Conservation (phyloP, 1,284 basidiomycete species). For the Cryptococcus floricola region DNA sequence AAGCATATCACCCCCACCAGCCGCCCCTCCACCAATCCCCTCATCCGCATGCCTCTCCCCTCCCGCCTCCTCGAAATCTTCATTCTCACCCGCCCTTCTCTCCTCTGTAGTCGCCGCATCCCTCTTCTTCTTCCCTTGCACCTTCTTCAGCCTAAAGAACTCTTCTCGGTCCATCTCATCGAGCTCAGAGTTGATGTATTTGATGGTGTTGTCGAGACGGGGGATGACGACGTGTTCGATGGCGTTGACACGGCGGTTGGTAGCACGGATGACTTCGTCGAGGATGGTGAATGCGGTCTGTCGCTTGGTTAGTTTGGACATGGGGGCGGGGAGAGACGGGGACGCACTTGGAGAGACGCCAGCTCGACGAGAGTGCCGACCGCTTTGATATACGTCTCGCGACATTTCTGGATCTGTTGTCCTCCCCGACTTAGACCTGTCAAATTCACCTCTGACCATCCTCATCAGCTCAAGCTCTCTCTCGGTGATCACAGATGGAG, state of each 20-base stretch:
- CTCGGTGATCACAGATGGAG: neutral
- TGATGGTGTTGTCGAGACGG: slow-evolving; percentile 92
- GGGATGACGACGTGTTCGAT: slow-evolving; percentile 99
- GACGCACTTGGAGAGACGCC: slow-evolving; percentile 67
- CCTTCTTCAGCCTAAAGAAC: slow-evolving; percentile 94
- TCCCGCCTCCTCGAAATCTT: slow-evolving; percentile 34
- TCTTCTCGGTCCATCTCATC: slow-evolving; percentile 98
- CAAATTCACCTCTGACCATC: slow-evolving; percentile 79
- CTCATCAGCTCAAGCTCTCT: neutral
- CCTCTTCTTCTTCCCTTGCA: slow-evolving; percentile 95
- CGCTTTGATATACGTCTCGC: slow-evolving; percentile 96
- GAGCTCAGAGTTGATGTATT: slow-evolving; percentile 91
- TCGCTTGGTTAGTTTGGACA: neutral
- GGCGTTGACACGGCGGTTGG: slow-evolving; percentile 96
- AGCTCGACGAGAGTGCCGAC: slow-evolving; percentile 95
- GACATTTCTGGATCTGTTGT: slow-evolving; percentile 88
- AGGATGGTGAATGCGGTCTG: slow-evolving; percentile 98
- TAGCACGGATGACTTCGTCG: slow-evolving; percentile 97
- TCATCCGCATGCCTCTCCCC: slow-evolving; percentile 46
- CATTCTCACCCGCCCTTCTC: slow-evolving; percentile 28
- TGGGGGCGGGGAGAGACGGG: neutral
- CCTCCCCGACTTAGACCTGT: slow-evolving; percentile 97
- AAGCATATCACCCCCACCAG: slow-evolving; percentile 60
- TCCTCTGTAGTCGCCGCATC: slow-evolving; percentile 51
- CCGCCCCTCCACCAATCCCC: slow-evolving; percentile 45